Conservation (phyloP, 805 yeast species). For the Lachancea sp. region DNA sequence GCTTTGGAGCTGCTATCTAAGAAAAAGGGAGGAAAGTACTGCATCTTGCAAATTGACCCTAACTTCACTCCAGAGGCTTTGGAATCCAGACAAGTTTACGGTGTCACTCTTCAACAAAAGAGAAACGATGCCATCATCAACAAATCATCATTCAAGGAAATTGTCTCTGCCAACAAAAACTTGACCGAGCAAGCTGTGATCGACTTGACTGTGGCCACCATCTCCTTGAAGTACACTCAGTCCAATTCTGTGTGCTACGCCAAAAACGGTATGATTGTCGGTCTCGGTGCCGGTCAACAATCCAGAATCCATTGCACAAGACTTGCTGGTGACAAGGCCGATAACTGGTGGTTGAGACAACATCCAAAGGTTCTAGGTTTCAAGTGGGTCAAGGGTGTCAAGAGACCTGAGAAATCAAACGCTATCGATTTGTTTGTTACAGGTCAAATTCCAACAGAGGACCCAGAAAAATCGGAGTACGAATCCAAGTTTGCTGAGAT, state of each 20-base stretch:
- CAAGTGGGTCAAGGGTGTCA: constrained; percentile 97
- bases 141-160: constrained; percentile 82
- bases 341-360: constrained; percentile 99
- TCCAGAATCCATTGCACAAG: constrained; percentile 99
- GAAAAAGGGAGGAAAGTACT: constrained; percentile 97
- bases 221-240: constrained; percentile 95
- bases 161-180: constrained; percentile 78
- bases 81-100: constrained; percentile 94
- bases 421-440: constrained; percentile 94
- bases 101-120: constrained; percentile 91
- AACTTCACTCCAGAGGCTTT: constrained; percentile 72
- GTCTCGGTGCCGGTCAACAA: constrained; percentile 99
- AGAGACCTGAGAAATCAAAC: constrained; percentile 97
- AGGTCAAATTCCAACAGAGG: constrained; percentile 81
- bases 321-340: constrained; percentile 98
- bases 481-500: constrained; percentile 78
- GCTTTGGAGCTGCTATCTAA: constrained; percentile 82
- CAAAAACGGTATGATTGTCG: constrained; percentile 98
- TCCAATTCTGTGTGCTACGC: constrained; percentile 98
- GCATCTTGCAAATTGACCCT: constrained; percentile 94
- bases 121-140: constrained; percentile 96
- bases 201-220: constrained; percentile 95
- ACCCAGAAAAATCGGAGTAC: constrained; percentile 90
- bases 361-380: constrained; percentile 89
- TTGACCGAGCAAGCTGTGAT: constrained; percentile 88